These are phyloP conservation scores for Emericellopsis cladophorae DNA, from an alignment of 2,329 filamentous ascomycete species.

Conservation along the genomic window DNA sequence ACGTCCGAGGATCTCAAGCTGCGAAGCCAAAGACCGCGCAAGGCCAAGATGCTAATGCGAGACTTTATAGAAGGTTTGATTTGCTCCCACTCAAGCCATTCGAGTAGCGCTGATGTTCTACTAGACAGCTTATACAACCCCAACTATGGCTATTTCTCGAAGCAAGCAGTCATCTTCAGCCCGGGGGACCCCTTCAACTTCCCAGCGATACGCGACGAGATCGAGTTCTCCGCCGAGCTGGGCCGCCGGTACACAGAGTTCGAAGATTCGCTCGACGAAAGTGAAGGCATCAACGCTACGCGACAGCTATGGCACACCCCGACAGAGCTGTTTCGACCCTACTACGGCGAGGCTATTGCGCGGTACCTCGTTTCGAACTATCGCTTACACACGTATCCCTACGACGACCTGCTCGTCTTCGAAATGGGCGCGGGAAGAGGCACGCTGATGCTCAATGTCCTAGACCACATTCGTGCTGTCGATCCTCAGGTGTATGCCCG, in stretches of 20 bases:
- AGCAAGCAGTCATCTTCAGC: slow-evolving; percentile 91
- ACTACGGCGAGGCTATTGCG: slow-evolving; percentile 95
- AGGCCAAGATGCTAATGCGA: slow-evolving; percentile 92
- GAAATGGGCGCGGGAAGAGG: slow-evolving; percentile 97
- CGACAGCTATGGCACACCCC: slow-evolving; percentile 97
- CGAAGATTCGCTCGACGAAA: slow-evolving; percentile 72
- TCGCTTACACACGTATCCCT: slow-evolving; percentile 84
- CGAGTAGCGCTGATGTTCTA: background rate
- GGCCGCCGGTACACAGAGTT: slow-evolving; percentile 77
- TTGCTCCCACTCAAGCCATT: slow-evolving; percentile 9
- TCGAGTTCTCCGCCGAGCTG: slow-evolving; percentile 67
- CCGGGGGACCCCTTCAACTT: slow-evolving; percentile 90
- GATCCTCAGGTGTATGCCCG: slow-evolving; percentile 89
- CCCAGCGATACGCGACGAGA: slow-evolving; percentile 65
- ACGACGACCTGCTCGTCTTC: slow-evolving; percentile 95
- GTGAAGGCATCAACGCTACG: slow-evolving; percentile 51
- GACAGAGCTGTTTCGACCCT: slow-evolving; percentile 90
- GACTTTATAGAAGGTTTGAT: slow-evolving; percentile 86
- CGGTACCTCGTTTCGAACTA: slow-evolving; percentile 94
- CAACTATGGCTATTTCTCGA: slow-evolving; percentile 90
- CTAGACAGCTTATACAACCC: slow-evolving; percentile 92
- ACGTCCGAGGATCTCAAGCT: slow-evolving; percentile 67
- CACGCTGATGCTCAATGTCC: slow-evolving; percentile 94
- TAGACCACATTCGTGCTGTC: slow-evolving; percentile 85
- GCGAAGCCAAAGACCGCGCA: slow-evolving; percentile 62